phyloP scores from a whole-genome alignment of 1,284 basidiomycete genomes.

The Apiotrichum sp. region DNA sequence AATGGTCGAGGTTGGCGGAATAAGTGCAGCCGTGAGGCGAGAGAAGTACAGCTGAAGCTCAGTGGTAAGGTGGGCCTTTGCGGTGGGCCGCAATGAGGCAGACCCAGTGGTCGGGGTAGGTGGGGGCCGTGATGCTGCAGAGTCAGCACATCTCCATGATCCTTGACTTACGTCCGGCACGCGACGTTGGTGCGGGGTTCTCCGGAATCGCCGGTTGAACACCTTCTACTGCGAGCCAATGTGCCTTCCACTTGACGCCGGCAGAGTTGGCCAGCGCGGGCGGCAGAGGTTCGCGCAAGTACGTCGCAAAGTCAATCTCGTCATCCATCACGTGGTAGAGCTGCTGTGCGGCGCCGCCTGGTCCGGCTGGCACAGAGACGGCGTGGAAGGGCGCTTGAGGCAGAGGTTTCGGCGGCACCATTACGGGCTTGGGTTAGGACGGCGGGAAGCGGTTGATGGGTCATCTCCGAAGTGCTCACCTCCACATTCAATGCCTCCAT shows the following conservation, averaged over 20 bases:
- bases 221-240: slow-evolving; percentile 97
- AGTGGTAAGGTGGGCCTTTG: slow-evolving; percentile 87
- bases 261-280: slow-evolving; percentile 36
- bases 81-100: slow-evolving; percentile 44
- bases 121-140: slow-evolving; percentile 25
- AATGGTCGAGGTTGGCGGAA: slow-evolving; percentile 56
- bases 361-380: slow-evolving; percentile 31
- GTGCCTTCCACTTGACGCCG: slow-evolving; percentile 55
- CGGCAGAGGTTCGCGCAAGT: slow-evolving; percentile 54
- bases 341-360: slow-evolving; percentile 52
- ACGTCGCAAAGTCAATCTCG: slow-evolving; percentile 92
- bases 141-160: too few species aligned
- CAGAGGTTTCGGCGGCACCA: slow-evolving; percentile 41
- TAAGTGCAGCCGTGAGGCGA: slow-evolving; percentile 76
- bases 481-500: slow-evolving; percentile 92
- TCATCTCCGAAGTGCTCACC: slow-evolving; percentile 31
- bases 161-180: slow-evolving; percentile 30
- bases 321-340: slow-evolving; percentile 91
- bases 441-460: neutral
- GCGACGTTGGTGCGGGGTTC: slow-evolving; percentile 64
- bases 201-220: slow-evolving; percentile 95
- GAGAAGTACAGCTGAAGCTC: slow-evolving; percentile 95
- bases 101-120: slow-evolving; percentile 31
- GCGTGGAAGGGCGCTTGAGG: slow-evolving; percentile 61
- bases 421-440: slow-evolving; percentile 29